phyloP scores from a whole-genome alignment of 257 asterid species.

The Lycium ferocissimum region DNA sequence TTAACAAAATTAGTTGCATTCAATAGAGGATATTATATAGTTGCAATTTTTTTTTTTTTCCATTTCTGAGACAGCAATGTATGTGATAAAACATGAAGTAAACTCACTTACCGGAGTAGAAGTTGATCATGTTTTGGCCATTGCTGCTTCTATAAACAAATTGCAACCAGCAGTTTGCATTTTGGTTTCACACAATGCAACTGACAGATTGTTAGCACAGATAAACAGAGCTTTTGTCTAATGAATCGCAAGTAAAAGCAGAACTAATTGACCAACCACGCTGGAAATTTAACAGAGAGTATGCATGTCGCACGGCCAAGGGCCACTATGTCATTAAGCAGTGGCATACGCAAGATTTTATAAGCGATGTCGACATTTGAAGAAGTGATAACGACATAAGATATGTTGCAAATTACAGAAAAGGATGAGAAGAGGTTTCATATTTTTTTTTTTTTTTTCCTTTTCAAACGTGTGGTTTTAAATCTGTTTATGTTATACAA shows the following conservation, averaged over 20 bases:
- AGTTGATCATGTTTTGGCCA: neutral
- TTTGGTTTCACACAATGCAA: neutral
- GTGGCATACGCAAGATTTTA: too few relatives aligned
- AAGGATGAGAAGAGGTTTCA: too few relatives aligned
- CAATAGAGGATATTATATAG: neutral
- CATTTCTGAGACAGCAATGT: neutral
- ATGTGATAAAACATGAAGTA: neutral
- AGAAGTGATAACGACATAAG: too few relatives aligned
- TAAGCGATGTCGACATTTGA: too few relatives aligned
- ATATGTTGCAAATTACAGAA: too few relatives aligned
- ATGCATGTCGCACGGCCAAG: neutral
- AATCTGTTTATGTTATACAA: too few relatives aligned
- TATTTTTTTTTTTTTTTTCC: too few relatives aligned
- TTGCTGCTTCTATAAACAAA: slow-evolving; percentile 13
- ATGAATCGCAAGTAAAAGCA: neutral
- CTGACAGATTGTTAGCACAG: neutral
- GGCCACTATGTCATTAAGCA: too few relatives aligned
- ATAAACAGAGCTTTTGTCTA: neutral
- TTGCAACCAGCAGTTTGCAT: neutral
- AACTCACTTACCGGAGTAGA: neutral
- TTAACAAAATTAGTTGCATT: neutral
- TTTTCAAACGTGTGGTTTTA: too few relatives aligned
- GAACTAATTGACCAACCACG: neutral
- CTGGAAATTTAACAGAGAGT: neutral
- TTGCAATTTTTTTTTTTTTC: neutral